phyloP scores from a whole-genome alignment of 2,329 filamentous ascomycete species.

The Colletotrichum salicis region DNA sequence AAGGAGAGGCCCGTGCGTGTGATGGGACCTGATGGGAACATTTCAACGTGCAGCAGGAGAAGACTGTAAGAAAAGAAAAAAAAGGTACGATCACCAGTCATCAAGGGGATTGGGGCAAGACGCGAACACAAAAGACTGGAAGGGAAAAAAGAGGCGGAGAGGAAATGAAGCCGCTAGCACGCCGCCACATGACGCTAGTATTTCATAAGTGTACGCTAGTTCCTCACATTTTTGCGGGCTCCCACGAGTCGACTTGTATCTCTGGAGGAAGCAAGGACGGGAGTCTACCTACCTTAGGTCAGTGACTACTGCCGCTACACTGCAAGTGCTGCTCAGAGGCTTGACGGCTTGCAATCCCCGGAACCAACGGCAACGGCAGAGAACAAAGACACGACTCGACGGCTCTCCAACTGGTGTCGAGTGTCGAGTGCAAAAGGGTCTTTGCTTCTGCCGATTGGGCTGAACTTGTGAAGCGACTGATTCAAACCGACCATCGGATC shows the following conservation, averaged over 20 bases:
- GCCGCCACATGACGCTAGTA: background rate
- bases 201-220: background rate
- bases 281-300: background rate
- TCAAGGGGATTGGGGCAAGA: background rate
- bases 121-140: background rate
- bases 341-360: background rate
- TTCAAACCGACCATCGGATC: slow-evolving; percentile 1
- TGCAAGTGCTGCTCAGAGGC: background rate
- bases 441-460: background rate
- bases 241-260: background rate
- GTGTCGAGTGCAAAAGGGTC: background rate
- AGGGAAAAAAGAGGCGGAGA: background rate
- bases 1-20: slow-evolving; percentile 12
- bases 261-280: background rate
- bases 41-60: background rate
- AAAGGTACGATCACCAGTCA: background rate
- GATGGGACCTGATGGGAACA: background rate
- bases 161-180: background rate
- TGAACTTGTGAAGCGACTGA: background rate
- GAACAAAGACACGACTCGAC: background rate
- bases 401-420: background rate
- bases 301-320: background rate
- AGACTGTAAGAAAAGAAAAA: background rate
- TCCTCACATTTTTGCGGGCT: background rate
- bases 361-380: slow-evolving; percentile 1